Conservation (phyloP, 2,329 filamentous ascomycete genomes). For the Sordariomycetes sp. region DNA sequence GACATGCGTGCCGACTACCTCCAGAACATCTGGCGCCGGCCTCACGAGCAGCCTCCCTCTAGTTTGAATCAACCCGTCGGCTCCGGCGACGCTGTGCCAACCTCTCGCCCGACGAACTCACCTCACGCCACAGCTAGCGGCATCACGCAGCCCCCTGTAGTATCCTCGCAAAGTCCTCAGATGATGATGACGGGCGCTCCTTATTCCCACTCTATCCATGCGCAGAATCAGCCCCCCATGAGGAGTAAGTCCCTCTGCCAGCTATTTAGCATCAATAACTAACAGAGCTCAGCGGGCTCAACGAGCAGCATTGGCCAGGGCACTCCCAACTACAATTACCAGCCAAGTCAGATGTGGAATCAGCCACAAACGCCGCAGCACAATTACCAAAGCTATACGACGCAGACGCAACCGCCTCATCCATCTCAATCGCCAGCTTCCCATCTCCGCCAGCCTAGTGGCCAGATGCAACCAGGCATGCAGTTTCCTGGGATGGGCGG, state of each 20-base stretch:
- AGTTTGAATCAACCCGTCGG: conserved; percentile 36
- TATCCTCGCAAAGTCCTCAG: conserved; percentile 55
- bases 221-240: conserved; percentile 65
- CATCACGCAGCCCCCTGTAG: conserved; percentile 46
- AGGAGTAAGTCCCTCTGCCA: conserved; percentile 52
- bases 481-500: conserved; percentile 56
- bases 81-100: conserved; percentile 32
- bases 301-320: conserved; percentile 41
- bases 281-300: conserved; percentile 50
- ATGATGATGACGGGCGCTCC: conserved; percentile 56
- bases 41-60: conserved; percentile 64
- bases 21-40: conserved; percentile 71
- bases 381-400: conserved; percentile 42
- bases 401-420: conserved; percentile 41
- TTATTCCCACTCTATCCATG: conserved; percentile 64
- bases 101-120: conserved; percentile 46
- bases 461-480: conserved; percentile 49
- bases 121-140: conserved; percentile 46
- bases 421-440: conserved; percentile 48
- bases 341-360: conserved; percentile 55
- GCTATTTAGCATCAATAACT: conserved; percentile 57
- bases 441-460: conserved; percentile 48
- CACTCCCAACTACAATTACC: conserved; percentile 53
- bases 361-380: conserved; percentile 56
- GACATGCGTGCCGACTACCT: conserved; percentile 72